Evolutionary conservation across 768 basidiomycete genomes (phyloP), one percentile per base, ranked within the genome.

Genomic region (Melanogaster broomeanus): DNA sequence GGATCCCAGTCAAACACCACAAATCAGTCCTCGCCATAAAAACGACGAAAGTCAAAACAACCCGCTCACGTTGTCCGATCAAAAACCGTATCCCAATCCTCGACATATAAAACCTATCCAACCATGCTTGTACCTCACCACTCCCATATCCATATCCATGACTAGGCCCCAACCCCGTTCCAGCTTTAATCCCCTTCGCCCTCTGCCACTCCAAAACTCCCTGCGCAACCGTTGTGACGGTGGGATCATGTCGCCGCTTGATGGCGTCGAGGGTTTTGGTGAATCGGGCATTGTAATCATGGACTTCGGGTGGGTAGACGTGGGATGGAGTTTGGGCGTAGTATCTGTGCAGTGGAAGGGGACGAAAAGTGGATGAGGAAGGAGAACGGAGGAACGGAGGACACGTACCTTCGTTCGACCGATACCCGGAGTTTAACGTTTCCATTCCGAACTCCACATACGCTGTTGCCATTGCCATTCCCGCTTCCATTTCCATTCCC

Each of bases 151-250:
- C 79, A 13, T 87, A 62, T 15, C 40, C 53, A 13, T 55, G 21
- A 12, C n/a, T 33, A 19, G 6, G 22, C 21, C 37, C 52, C n/a
- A 61, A 11, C 11, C 66, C 65, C 58, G 58, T 68, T 2, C 65
- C 66, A 11, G 58, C 48, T 37, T 57, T 67, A 2, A 66, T 64
- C 21, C 64, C 66, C n/a, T 60, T 68, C 43, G 52, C 77, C 30
- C 84, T 79, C 66, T 98, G 98, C 94, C 94, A 98, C 67, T 99
- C 96, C 52, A 98, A 76, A 4, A 99, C 90, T 42, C 96, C 96
- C 70, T 96, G 94, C 0, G 92, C 93, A 50, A 98, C 90, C 8
- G 95, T 97, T 6, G 96, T 95, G 8, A 98, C 97, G 0, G 97
- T 98, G 0, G 96, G 96, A 64, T 98, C 96, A 70, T 99, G 97